A percentile compares a stretch with the other conserved stretches of the same genome.
phyloP scores from a whole-genome alignment of 768 basidiomycete species.

The Russula compacta region DNA sequence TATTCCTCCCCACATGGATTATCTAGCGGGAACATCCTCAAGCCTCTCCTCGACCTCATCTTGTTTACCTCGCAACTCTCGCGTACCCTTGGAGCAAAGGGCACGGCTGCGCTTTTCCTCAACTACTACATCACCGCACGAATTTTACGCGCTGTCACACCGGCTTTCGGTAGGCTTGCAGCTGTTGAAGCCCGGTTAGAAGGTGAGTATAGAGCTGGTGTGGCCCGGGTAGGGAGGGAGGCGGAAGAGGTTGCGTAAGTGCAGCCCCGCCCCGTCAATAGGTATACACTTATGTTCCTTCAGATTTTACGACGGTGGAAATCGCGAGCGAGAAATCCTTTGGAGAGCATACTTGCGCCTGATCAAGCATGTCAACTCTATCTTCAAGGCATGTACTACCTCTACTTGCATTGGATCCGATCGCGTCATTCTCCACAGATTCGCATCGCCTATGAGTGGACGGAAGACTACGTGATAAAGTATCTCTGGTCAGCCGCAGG shows the following conservation, averaged over 20 bases:
- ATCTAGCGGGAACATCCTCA: conserved; percentile 80
- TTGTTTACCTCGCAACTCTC: conserved; percentile 91
- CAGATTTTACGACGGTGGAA: conserved; percentile 89
- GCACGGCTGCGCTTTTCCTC: conserved; percentile 65
- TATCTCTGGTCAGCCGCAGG: conserved; percentile 93
- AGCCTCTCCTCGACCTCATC: conserved; percentile 82
- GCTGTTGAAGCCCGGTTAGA: conserved; percentile 80
- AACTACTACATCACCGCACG: conserved; percentile 85
- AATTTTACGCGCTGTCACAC: conserved; percentile 77
- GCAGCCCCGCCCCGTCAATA: background rate
- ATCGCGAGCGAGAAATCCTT: conserved; percentile 74
- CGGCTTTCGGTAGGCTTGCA: conserved; percentile 85
- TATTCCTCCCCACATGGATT: background rate
- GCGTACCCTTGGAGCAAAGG: conserved; percentile 76
- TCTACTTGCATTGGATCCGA: background rate
- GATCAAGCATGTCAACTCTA: conserved; percentile 83
- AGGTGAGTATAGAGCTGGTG: conserved; percentile 85
- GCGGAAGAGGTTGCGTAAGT: conserved; percentile 88
- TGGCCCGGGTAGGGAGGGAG: conserved; percentile 79
- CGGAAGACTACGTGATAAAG: conserved; percentile 94
- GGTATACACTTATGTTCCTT: background rate
- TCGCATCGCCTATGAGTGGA: conserved; percentile 89
- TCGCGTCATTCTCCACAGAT: conserved; percentile 41
- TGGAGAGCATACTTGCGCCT: conserved; percentile 66
- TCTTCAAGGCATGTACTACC: conserved; percentile 59